Conservation (phyloP, 306 rosid species). For the Cucumis hystrix region DNA sequence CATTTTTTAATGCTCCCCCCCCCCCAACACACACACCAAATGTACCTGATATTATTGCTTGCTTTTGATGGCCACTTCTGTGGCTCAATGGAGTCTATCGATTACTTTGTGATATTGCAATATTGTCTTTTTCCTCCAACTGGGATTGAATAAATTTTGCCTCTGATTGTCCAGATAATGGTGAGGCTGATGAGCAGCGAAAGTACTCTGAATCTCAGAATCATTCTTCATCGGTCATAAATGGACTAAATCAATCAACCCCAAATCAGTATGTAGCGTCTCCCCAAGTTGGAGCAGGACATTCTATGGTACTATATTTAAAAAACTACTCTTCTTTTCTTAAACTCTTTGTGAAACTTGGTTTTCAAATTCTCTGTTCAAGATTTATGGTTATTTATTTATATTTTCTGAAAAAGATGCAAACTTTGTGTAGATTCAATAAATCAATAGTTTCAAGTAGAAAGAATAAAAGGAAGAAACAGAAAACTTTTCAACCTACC, state of each 20-base stretch:
- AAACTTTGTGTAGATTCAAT: background rate
- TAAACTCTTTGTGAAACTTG: background rate
- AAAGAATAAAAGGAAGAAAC: background rate
- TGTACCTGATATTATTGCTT: background rate
- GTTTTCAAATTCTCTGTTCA: background rate
- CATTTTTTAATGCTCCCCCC: background rate
- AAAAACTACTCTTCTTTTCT: slow-evolving; percentile 3
- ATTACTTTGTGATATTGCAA: slow-evolving; percentile 2
- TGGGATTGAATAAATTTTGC: slow-evolving; percentile 6
- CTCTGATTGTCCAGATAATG: slow-evolving; percentile 40
- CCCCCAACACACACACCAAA: background rate
- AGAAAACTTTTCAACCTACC: background rate
- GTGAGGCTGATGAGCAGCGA: slow-evolving; percentile 50
- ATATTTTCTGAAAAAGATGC: background rate
- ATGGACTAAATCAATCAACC: slow-evolving; percentile 44
- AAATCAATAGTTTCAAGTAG: background rate
- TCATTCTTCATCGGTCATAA: slow-evolving; percentile 35
- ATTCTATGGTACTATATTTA: slow-evolving; percentile 48
- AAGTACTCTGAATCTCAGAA: slow-evolving; percentile 40
- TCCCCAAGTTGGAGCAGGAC: slow-evolving; percentile 65
- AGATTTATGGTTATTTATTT: background rate
- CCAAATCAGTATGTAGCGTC: slow-evolving; percentile 52
- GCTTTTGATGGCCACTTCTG: background rate
- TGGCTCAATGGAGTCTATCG: background rate
- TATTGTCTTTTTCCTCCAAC: background rate